Percentiles rank a stretch among this genome's conserved stretches.
phyloP scores from a whole-genome alignment of 1,139 yeast species.

The Blastobotrys malaysiensis region DNA sequence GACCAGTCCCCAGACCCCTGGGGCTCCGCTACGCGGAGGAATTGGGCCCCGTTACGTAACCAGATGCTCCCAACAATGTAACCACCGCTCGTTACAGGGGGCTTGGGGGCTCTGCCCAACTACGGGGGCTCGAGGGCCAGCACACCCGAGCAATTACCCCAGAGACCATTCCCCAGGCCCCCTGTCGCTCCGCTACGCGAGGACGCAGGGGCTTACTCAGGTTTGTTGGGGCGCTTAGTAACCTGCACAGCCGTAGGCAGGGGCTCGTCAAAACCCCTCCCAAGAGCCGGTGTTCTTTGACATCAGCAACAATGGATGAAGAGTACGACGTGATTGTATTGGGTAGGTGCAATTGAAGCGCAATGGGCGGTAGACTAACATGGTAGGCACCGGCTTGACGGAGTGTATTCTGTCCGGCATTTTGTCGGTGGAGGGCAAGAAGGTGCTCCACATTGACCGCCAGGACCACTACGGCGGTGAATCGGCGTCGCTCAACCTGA shows the following conservation, averaged over 20 bases:
- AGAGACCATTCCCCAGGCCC: background rate
- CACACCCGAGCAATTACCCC: too few species aligned
- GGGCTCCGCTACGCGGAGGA: too few species aligned
- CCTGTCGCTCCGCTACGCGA: background rate
- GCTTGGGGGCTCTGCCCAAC: too few species aligned
- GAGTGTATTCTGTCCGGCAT: conserved; percentile 95
- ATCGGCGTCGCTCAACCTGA: conserved; percentile 58
- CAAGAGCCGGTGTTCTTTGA: background rate
- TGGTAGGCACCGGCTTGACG: conserved; percentile 65
- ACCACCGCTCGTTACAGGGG: too few species aligned
- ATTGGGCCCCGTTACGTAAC: too few species aligned
- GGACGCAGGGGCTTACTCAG: too few species aligned
- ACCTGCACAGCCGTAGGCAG: background rate
- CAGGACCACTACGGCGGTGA: conserved; percentile 95
- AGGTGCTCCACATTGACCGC: conserved; percentile 91
- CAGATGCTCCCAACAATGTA: too few species aligned
- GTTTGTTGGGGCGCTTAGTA: background rate
- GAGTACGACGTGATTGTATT: conserved; percentile 87
- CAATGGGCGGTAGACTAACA: background rate
- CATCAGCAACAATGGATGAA: conserved; percentile 64
- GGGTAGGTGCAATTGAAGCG: conserved; percentile 38
- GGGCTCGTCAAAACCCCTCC: conserved; percentile 1
- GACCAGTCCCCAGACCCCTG: background rate
- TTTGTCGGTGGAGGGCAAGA: conserved; percentile 92
- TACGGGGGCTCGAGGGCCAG: too few species aligned